Conservation (phyloP, 129 eudicot genomes). For the Centaurea solstitialis region DNA sequence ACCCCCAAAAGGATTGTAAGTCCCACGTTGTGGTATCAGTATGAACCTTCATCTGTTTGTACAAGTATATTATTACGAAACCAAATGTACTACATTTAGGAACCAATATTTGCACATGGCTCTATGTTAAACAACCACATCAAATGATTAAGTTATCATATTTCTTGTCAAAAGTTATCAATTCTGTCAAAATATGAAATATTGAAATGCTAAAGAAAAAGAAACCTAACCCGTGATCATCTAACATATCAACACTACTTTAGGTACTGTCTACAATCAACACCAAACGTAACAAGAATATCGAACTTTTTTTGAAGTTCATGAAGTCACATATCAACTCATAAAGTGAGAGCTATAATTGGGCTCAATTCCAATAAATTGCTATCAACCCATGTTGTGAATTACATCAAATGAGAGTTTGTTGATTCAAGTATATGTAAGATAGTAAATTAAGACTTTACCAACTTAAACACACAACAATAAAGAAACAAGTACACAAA, state of each 20-base stretch:
- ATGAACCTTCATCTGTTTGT: not conserved
- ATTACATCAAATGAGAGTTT: not conserved
- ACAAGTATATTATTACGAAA: not conserved
- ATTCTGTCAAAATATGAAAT: not conserved
- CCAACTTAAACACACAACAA: not conserved
- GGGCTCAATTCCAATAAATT: not conserved
- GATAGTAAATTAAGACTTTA: not conserved
- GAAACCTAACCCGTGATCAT: not conserved
- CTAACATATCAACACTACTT: not conserved
- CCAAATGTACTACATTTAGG: not conserved
- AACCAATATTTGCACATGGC: not conserved
- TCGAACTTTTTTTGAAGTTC: not conserved
- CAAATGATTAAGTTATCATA: not conserved
- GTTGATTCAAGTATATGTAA: not conserved
- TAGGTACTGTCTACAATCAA: not conserved
- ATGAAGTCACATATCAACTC: not conserved
- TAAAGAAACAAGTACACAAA: slow-evolving; percentile 11
- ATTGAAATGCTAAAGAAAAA: not conserved
- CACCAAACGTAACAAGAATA: not conserved
- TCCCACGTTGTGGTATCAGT: not conserved
- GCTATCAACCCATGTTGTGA: not conserved
- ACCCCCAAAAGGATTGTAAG: not conserved
- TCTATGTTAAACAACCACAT: not conserved
- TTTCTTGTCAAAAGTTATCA: not conserved
- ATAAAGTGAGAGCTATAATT: not conserved